phyloP scores from a whole-genome alignment of 768 basidiomycete species.

The Pholiota microspora region DNA sequence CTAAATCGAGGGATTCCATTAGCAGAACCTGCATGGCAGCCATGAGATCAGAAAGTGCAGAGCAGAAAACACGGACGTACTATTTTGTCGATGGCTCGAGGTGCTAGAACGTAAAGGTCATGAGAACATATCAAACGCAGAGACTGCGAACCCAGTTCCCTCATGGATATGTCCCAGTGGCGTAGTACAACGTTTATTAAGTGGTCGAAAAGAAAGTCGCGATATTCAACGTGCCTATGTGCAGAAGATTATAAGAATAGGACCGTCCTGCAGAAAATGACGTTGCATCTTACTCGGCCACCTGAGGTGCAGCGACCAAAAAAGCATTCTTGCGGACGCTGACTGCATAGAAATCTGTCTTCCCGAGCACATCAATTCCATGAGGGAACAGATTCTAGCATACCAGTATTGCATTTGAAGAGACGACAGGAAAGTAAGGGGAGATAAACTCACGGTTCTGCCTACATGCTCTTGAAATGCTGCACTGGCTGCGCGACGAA shows the following conservation, averaged over 20 bases:
- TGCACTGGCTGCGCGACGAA: slow-evolving; percentile 93
- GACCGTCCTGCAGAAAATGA: background rate
- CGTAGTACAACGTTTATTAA: slow-evolving; percentile 70
- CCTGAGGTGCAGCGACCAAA: slow-evolving; percentile 78
- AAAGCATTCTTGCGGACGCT: slow-evolving; percentile 84
- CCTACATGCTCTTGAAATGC: slow-evolving; percentile 98
- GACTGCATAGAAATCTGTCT: slow-evolving; percentile 95
- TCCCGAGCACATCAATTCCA: slow-evolving; percentile 89
- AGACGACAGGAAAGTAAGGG: slow-evolving; percentile 1
- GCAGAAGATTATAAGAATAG: slow-evolving; percentile 7
- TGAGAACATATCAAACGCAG: slow-evolving; percentile 64
- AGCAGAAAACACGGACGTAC: slow-evolving; percentile 37
- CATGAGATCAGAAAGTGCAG: background rate
- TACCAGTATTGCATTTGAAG: slow-evolving; percentile 29
- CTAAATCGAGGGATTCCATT: slow-evolving; percentile 59
- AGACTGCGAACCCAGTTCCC: slow-evolving; percentile 74
- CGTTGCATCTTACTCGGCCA: slow-evolving; percentile 69
- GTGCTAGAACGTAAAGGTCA: slow-evolving; percentile 54
- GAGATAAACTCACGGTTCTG: slow-evolving; percentile 62
- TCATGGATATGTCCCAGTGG: slow-evolving; percentile 88
- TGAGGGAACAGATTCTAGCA: slow-evolving; percentile 83
- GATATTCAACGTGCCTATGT: slow-evolving; percentile 76
- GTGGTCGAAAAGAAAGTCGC: slow-evolving; percentile 65
- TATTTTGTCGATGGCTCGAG: slow-evolving; percentile 44
- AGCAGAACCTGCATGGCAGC: slow-evolving; percentile 45